These are phyloP conservation scores for Eucalyptus erythrocorys DNA, from an alignment of 345 rosid species.

Conservation along the genomic window DNA sequence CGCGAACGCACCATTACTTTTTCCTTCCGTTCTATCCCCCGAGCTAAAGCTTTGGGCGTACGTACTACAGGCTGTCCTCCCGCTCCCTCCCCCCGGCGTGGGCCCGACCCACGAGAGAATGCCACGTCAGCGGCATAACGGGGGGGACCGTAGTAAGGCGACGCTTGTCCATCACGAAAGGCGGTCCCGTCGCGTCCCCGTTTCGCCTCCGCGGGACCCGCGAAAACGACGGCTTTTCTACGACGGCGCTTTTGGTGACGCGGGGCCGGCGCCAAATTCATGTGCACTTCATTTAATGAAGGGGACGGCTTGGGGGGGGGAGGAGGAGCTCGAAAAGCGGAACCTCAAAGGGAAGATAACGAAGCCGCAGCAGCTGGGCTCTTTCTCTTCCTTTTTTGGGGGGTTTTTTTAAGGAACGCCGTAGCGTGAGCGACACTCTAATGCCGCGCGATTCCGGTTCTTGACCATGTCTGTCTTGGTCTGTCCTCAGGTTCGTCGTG, in stretches of 20 bases:
- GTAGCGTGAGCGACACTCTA: not conserved
- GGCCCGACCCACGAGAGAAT: not conserved
- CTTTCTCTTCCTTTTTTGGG: not conserved
- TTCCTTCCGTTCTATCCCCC: not conserved
- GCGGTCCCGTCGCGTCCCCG: not conserved
- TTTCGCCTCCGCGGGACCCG: not conserved
- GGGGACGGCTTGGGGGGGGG: not conserved
- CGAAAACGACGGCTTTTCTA: not conserved
- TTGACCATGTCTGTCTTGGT: not conserved
- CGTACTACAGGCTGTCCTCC: not conserved
- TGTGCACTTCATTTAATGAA: not conserved
- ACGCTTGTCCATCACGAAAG: not conserved
- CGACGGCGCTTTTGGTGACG: not conserved
- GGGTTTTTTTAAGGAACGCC: not conserved
- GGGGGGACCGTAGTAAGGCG: not conserved
- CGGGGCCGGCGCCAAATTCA: not conserved
- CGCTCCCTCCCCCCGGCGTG: not conserved
- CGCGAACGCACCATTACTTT: not conserved
- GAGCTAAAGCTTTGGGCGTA: not conserved
- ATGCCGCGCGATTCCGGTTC: not conserved
- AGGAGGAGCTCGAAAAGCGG: not conserved
- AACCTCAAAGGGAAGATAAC: not conserved
- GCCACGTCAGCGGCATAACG: not conserved
- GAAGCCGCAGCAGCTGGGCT: not conserved
- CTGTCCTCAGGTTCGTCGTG: not conserved